phyloP scores from a whole-genome alignment of 192 early-diverging fungal genomes.

The Umbelopsis isabellina region DNA sequence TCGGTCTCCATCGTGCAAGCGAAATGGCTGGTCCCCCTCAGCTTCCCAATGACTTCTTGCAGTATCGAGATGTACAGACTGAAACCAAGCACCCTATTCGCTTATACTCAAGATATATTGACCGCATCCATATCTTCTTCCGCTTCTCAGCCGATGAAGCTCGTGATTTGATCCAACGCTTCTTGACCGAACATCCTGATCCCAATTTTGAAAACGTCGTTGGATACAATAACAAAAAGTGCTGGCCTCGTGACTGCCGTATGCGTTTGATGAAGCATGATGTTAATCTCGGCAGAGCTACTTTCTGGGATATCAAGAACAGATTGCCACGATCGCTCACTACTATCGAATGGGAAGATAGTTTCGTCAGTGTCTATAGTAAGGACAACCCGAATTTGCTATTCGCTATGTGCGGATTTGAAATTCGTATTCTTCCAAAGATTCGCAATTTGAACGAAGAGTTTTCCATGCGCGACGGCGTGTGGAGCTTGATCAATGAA shows the following conservation, averaged over 20 bases:
- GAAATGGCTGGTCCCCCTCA: constrained; percentile 96
- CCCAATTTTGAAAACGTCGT: constrained; percentile 99
- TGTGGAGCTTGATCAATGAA: constrained; percentile 97
- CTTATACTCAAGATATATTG: constrained; percentile 94
- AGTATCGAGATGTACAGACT: constrained; percentile 88
- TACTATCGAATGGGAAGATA: constrained; percentile 98
- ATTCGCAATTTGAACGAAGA: constrained; percentile 83
- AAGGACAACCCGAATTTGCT: constrained; percentile 98
- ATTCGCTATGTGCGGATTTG: constrained; percentile 86
- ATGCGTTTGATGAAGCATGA: constrained; percentile 99
- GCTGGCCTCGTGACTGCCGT: constrained; percentile 98
- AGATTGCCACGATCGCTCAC: constrained; percentile 95
- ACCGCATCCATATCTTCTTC: constrained; percentile 92
- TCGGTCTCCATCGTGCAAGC: constrained; percentile 91
- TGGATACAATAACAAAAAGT: constrained; percentile 97
- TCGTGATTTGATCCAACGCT: constrained; percentile 94
- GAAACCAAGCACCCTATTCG: constrained; percentile 97
- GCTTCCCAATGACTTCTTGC: constrained; percentile 95
- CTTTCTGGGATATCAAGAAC: constrained; percentile 99
- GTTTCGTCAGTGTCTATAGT: constrained; percentile 95
- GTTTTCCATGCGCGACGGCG: constrained; percentile 85
- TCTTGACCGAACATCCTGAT: constrained; percentile 97
- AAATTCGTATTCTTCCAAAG: constrained; percentile 94
- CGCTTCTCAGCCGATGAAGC: constrained; percentile 93
- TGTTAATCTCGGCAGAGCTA: constrained; percentile 95